These are phyloP conservation scores for Phlyctochytrium planicorne DNA, from an alignment of 192 early-diverging fungal species.

Conservation along the genomic window DNA sequence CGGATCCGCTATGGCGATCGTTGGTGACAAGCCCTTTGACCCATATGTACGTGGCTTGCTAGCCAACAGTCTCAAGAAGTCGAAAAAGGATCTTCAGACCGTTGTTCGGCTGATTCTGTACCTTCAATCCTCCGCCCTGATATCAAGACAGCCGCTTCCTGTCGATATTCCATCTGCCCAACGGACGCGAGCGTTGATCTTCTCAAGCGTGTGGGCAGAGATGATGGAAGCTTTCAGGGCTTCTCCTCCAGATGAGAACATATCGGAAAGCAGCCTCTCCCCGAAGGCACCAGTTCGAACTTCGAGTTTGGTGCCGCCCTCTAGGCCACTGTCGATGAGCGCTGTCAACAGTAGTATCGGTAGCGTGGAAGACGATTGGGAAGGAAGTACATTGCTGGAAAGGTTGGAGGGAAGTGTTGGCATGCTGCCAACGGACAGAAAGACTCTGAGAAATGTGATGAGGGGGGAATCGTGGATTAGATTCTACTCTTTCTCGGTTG, in stretches of 20 bases:
- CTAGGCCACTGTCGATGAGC: neutral
- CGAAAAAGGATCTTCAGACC: neutral
- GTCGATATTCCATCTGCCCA: conserved; percentile 4
- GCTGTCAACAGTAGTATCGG: neutral
- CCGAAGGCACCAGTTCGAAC: too few relatives aligned
- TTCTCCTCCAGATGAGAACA: neutral
- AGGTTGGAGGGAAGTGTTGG: neutral
- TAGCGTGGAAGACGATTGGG: neutral
- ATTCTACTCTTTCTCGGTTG: conserved; percentile 3
- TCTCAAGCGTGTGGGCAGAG: neutral
- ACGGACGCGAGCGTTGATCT: conserved; percentile 5
- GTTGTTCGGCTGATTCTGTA: conserved; percentile 15
- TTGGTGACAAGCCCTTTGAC: neutral
- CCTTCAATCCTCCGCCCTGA: conserved; percentile 4
- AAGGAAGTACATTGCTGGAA: neutral
- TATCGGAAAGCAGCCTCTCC: too few relatives aligned
- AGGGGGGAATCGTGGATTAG: neutral
- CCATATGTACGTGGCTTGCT: neutral
- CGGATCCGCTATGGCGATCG: neutral
- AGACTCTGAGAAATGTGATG: neutral
- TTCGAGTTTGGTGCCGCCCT: too few relatives aligned
- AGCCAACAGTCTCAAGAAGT: neutral
- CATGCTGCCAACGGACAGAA: neutral
- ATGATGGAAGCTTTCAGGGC: neutral
- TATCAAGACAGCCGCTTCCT: conserved; percentile 15